Percentiles rank a stretch among this genome's conserved stretches.
These are phyloP conservation scores for Leishmania martiniquensis DNA, from an alignment of 208 protist genomes.

Conservation along the genomic window DNA sequence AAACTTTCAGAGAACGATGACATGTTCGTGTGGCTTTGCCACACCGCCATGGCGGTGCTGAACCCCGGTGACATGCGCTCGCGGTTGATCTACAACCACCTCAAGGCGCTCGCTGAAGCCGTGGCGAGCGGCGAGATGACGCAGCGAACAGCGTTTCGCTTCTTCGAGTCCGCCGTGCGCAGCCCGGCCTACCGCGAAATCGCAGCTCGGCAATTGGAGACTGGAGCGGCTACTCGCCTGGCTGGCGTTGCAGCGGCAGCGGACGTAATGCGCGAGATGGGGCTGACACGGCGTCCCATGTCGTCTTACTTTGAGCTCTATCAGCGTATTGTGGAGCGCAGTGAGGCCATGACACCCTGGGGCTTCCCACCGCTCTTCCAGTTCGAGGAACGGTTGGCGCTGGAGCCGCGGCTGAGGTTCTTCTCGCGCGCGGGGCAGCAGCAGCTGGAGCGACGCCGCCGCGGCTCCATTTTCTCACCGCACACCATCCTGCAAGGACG, in stretches of 20 bases:
- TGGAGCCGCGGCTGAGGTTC: conserved; percentile 88
- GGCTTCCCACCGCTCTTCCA: conserved; percentile 92
- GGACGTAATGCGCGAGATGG: conserved; percentile 88
- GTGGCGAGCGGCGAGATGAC: conserved; percentile 87
- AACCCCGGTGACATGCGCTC: conserved; percentile 92
- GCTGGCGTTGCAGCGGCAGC: conserved; percentile 86
- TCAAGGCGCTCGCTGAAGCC: conserved; percentile 85
- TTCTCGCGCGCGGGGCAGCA: conserved; percentile 84
- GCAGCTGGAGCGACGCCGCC: conserved; percentile 72
- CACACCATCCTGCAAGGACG: conserved; percentile 73
- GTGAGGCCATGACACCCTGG: conserved; percentile 92
- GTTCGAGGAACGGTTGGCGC: conserved; percentile 88
- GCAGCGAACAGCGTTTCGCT: conserved; percentile 87
- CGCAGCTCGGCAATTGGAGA: conserved; percentile 81
- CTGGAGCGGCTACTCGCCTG: conserved; percentile 79
- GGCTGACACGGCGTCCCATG: conserved; percentile 88
- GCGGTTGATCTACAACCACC: conserved; percentile 85
- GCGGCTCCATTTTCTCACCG: conserved; percentile 73
- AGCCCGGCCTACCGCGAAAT: conserved; percentile 88
- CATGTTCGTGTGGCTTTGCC: conserved; percentile 92
- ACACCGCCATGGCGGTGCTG: conserved; percentile 92
- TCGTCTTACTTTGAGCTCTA: conserved; percentile 92
- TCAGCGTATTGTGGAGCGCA: conserved; percentile 91
- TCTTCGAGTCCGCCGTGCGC: conserved; percentile 88
- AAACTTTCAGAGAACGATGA: conserved; percentile 89